Evolutionary conservation across 768 basidiomycete species (phyloP), one percentile per base, ranked within the genome.

Genomic region (Trametes cingulata): DNA sequence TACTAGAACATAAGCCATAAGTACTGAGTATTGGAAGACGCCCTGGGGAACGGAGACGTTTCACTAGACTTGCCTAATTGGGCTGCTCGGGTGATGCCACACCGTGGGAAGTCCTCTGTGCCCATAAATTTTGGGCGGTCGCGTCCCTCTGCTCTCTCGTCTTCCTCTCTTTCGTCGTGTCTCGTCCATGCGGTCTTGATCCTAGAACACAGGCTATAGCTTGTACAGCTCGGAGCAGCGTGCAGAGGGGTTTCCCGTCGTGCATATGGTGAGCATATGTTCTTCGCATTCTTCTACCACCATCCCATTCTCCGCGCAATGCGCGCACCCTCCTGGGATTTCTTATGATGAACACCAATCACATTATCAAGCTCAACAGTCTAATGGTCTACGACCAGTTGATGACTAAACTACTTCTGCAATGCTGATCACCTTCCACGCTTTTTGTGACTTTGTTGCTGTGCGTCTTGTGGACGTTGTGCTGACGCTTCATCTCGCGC

Each of bases 301-400:
- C 33, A 6, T 22, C 33, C 29, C 29, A 40, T 40, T n/a, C 39
- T 5, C 13, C 14, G 39, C 39, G 39, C 39, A 6, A n/a, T 14
- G 5, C 39, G 39, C 39, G 13, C 14, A 14, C 36, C 36, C 39
- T 40, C 39, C n/a, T n/a, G 6, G 39, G 14, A 6, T 9, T 22
- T 35, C 19, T 15, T 7, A 4, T 58, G 64, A 65, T 65, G 64
- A 65, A 59, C 49, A 65, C 48, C 56, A 52, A 65, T 59, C 64
- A 65, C 64, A 61, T 62, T 62, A 59, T 65, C 64, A 65, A 65
- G 64, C 64, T 65, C 64, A 65, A 65, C 64, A 65, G 64, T 65
- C 64, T 56, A 56, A 65, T 65, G 64, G 64, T 52, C 58, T 35
- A 56, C 47, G 45, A 51, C 64, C 64, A 65, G 49, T 62, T 65